Evolutionary conservation across 176 grass and related monocot genomes (phyloP).

Genomic region (Rhynchospora breviuscula): DNA sequence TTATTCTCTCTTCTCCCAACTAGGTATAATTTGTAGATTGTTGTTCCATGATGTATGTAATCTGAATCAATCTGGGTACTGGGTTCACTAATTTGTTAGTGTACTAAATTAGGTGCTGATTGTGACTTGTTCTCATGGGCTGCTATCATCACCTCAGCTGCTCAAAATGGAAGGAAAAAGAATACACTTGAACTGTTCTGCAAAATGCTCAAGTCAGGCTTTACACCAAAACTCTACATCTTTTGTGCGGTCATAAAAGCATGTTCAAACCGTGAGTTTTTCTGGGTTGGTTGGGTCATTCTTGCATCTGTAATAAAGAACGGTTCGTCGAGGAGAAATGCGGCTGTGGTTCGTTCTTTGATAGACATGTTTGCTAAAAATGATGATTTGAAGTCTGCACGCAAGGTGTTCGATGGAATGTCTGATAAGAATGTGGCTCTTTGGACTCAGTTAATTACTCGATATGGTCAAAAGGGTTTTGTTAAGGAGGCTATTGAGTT

Average conservation of each 20-base stretch:
- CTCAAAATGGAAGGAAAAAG: background rate
- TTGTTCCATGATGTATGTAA: background rate
- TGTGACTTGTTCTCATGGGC: conserved; percentile 13
- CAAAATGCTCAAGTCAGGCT: conserved; percentile 15
- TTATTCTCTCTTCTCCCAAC: background rate
- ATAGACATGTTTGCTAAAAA: conserved; percentile 74
- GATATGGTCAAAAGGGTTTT: conserved; percentile 36
- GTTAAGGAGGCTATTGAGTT: conserved; percentile 38
- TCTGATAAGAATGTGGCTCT: conserved; percentile 45
- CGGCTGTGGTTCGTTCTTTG: conserved; percentile 46
- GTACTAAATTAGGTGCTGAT: background rate
- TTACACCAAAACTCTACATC: conserved; percentile 4
- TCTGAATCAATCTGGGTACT: background rate
- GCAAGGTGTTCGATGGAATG: conserved; percentile 42
- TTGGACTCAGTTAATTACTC: conserved; percentile 75
- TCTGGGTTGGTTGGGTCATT: conserved; percentile 13
- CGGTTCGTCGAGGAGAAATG: conserved; percentile 41
- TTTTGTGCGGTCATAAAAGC: conserved; percentile 20
- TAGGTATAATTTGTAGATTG: background rate
- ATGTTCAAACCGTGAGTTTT: background rate
- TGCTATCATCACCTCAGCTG: conserved; percentile 9
- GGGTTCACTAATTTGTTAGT: background rate
- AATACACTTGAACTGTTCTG: conserved; percentile 13
- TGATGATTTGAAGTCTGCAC: conserved; percentile 35
- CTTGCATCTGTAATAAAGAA: conserved; percentile 24